Percentiles rank a stretch among this genome's conserved stretches.
Evolutionary conservation across 2,329 filamentous ascomycete genomes (phyloP).

Genomic region (Ramularia endophylla): DNA sequence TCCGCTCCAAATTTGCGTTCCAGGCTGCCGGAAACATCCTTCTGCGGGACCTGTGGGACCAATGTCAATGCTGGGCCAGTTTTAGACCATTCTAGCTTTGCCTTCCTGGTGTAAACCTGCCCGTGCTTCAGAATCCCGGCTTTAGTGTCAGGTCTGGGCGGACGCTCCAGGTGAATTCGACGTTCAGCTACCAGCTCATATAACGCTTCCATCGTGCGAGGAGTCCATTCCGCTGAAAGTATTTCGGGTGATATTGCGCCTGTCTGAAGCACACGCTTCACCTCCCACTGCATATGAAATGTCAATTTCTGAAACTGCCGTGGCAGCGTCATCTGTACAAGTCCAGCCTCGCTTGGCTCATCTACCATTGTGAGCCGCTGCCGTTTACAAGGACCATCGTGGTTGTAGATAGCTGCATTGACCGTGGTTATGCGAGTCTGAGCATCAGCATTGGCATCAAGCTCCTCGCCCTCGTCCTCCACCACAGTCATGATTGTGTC

Average conservation of each 20-base stretch:
- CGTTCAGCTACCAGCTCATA: slow-evolving; percentile 7
- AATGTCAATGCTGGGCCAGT: slow-evolving; percentile 19
- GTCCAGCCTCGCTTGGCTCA: slow-evolving; percentile 2
- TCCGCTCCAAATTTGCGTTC: slow-evolving; percentile 31
- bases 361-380: no score
- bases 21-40: slow-evolving; percentile 19
- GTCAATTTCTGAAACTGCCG: slow-evolving; percentile 10
- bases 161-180: slow-evolving; percentile 1
- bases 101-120: slow-evolving; percentile 7
- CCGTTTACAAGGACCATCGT: no score
- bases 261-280: slow-evolving; percentile 18
- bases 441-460: no score
- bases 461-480: no score
- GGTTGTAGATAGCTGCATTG: no score
- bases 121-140: slow-evolving; percentile 5
- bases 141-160: not conserved
- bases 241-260: slow-evolving; percentile 7
- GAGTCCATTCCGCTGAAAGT: slow-evolving; percentile 9
- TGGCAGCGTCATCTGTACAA: slow-evolving; percentile 15
- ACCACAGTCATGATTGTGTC: no score
- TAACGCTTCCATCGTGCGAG: slow-evolving; percentile 7
- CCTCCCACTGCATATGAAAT: slow-evolving; percentile 19
- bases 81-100: slow-evolving; percentile 8
- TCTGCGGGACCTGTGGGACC: slow-evolving; percentile 14
- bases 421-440: no score